A percentile compares a stretch with the other conserved stretches of the same genome.
These are phyloP conservation scores for Paspalum notatum DNA, from an alignment of 176 grass and related monocot genomes.

Conservation along the genomic window DNA sequence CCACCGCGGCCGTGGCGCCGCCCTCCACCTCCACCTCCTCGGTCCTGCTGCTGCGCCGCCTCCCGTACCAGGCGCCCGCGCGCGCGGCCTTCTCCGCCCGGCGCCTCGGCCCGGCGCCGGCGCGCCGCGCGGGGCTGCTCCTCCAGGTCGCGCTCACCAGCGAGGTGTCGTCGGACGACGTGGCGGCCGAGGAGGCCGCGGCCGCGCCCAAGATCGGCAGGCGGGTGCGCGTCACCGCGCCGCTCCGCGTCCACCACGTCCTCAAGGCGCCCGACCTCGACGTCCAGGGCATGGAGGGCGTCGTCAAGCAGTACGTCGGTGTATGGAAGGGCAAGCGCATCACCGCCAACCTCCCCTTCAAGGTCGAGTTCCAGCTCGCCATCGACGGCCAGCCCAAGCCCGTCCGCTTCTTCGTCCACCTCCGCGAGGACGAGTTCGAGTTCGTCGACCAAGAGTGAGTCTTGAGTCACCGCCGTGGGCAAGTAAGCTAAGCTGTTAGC, in stretches of 20 bases:
- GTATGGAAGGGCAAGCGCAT: slow-evolving; percentile 95
- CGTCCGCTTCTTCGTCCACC: slow-evolving; percentile 79
- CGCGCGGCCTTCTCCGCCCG: background rate
- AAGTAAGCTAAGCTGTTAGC: too few species aligned
- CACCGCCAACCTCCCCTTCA: slow-evolving; percentile 87
- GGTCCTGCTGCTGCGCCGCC: slow-evolving; percentile 41
- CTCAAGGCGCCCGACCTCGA: slow-evolving; percentile 89
- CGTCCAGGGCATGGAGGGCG: slow-evolving; percentile 84
- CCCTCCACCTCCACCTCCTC: slow-evolving; percentile 55
- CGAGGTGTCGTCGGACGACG: slow-evolving; percentile 58
- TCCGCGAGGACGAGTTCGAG: slow-evolving; percentile 98
- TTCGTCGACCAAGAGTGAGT: slow-evolving; percentile 44
- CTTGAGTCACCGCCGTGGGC: background rate
- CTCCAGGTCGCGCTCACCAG: slow-evolving; percentile 63
- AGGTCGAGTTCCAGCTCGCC: slow-evolving; percentile 75
- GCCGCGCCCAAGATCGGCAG: slow-evolving; percentile 73
- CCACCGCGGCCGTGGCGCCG: slow-evolving; percentile 55
- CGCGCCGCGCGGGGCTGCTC: slow-evolving; percentile 22
- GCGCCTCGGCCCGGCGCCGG: background rate
- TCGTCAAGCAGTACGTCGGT: slow-evolving; percentile 88
- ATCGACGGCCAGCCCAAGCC: slow-evolving; percentile 72
- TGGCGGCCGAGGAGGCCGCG: slow-evolving; percentile 70
- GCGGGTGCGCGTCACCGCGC: slow-evolving; percentile 83
- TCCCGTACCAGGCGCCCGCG: background rate
- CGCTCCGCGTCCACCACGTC: slow-evolving; percentile 86